Conservation (phyloP, 352 stramenopile species). For the Phytophthora quininea region DNA sequence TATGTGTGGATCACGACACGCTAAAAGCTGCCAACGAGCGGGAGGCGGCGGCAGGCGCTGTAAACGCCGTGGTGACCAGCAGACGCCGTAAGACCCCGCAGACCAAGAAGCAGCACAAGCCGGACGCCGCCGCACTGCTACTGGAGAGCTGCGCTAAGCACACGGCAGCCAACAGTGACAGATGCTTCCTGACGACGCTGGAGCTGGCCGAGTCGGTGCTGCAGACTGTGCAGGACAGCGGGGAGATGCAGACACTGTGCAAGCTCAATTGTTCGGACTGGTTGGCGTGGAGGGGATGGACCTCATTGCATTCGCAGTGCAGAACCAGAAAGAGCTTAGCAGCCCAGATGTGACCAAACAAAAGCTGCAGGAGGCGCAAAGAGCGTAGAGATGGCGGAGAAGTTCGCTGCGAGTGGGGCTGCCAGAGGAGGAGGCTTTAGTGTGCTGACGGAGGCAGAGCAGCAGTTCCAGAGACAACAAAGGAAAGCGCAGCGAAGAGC, state of each 20-base stretch:
- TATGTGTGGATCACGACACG: conserved; percentile 64
- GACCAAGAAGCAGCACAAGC: conserved; percentile 20
- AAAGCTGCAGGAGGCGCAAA: conserved; percentile 53
- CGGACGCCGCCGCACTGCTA: conserved; percentile 40
- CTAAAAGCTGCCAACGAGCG: conserved; percentile 57
- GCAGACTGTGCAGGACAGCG: conserved; percentile 63
- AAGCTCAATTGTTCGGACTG: conserved; percentile 82
- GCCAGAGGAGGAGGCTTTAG: conserved; percentile 53
- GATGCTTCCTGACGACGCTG: conserved; percentile 58
- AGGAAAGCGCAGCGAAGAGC: conserved; percentile 64
- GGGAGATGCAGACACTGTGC: conserved; percentile 60
- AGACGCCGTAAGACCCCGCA: conserved; percentile 29
- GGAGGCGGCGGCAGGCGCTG: conserved; percentile 50
- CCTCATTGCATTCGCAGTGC: conserved; percentile 78
- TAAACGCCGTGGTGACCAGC: conserved; percentile 61
- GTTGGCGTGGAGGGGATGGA: conserved; percentile 88
- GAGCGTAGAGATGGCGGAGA: conserved; percentile 44
- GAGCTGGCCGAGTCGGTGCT: conserved; percentile 76
- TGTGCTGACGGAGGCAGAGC: conserved; percentile 71
- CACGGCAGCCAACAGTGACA: conserved; percentile 38
- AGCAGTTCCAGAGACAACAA: conserved; percentile 53
- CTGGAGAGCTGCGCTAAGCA: conserved; percentile 49
- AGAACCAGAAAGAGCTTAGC: conserved; percentile 47
- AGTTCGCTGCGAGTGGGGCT: conserved; percentile 8
- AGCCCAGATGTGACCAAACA: conserved; percentile 34